A percentile compares a stretch with the other conserved stretches of the same genome.
These are phyloP conservation scores for Agaricus subrufescens DNA, from an alignment of 768 basidiomycete genomes.

Conservation along the genomic window DNA sequence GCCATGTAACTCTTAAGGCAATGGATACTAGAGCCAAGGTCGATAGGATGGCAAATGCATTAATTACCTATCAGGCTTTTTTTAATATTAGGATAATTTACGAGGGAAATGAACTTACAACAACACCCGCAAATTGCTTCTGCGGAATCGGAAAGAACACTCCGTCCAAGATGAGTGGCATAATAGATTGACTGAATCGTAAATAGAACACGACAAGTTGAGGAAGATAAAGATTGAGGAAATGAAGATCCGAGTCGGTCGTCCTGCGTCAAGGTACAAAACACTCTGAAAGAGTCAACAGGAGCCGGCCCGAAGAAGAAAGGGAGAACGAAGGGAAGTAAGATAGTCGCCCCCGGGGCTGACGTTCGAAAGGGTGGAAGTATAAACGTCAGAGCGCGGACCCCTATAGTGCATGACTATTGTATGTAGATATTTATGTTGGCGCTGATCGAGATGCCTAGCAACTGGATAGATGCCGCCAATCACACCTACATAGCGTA, in stretches of 20 bases:
- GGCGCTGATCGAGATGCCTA: neutral
- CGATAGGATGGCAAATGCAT: slow-evolving; percentile 51
- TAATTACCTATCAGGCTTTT: slow-evolving; percentile 32
- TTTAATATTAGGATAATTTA: neutral
- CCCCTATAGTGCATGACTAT: neutral
- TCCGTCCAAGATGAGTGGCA: slow-evolving; percentile 13
- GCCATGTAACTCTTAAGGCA: slow-evolving; percentile 41
- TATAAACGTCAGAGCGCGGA: neutral
- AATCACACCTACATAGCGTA: neutral
- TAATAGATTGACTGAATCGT: neutral
- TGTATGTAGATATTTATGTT: slow-evolving; percentile 7
- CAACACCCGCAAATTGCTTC: slow-evolving; percentile 29
- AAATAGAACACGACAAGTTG: neutral
- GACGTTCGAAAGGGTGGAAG: neutral
- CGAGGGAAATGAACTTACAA: slow-evolving; percentile 24
- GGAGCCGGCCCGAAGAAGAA: slow-evolving; percentile 30
- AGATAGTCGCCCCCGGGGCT: slow-evolving; percentile 13
- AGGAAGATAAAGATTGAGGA: slow-evolving; percentile 14
- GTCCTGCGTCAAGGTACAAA: slow-evolving; percentile 35
- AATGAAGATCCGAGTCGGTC: slow-evolving; percentile 15
- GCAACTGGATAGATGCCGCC: neutral
- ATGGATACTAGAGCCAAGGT: slow-evolving; percentile 49
- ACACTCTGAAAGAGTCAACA: slow-evolving; percentile 21
- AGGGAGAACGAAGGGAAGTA: slow-evolving; percentile 14
- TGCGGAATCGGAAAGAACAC: slow-evolving; percentile 25